A percentile compares a stretch with the other conserved stretches of the same genome.
phyloP scores from a whole-genome alignment of 495 filamentous ascomycete species.

The Bryoglossum gracile region DNA sequence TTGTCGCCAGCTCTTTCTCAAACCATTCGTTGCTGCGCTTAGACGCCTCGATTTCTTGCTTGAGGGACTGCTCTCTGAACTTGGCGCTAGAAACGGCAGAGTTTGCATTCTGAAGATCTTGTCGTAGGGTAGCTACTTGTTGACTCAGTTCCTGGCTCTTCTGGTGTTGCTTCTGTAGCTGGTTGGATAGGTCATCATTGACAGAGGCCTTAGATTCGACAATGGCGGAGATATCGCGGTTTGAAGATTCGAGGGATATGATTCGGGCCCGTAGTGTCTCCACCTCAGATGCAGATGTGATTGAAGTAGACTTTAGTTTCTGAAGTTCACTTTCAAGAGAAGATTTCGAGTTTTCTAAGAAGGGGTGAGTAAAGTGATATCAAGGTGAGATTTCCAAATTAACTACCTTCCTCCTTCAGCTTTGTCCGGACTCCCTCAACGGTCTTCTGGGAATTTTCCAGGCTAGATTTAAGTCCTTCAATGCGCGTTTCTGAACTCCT shows the following conservation, averaged over 20 bases:
- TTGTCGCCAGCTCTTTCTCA: slow-evolving; percentile 82
- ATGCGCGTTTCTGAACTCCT: slow-evolving; percentile 72
- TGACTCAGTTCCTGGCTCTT: slow-evolving; percentile 77
- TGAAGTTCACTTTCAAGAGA: slow-evolving; percentile 76
- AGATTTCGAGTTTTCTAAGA: slow-evolving; percentile 54
- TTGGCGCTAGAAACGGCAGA: slow-evolving; percentile 68
- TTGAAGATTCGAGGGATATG: slow-evolving; percentile 77
- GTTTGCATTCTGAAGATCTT: slow-evolving; percentile 71
- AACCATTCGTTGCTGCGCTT: slow-evolving; percentile 89
- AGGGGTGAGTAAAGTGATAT: slow-evolving; percentile 19
- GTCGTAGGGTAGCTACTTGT: slow-evolving; percentile 70
- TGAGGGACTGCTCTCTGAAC: slow-evolving; percentile 78
- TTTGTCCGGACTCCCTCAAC: slow-evolving; percentile 70
- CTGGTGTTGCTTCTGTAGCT: slow-evolving; percentile 79
- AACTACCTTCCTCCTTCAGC: slow-evolving; percentile 69
- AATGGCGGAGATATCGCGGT: slow-evolving; percentile 78
- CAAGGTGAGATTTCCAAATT: neutral
- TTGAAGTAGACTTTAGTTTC: slow-evolving; percentile 65
- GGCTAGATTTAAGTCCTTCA: slow-evolving; percentile 66
- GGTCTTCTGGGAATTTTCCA: slow-evolving; percentile 77
- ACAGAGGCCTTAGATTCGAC: slow-evolving; percentile 83
- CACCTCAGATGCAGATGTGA: slow-evolving; percentile 68
- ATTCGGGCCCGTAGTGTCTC: slow-evolving; percentile 72
- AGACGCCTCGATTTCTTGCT: slow-evolving; percentile 81
- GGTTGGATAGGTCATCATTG: slow-evolving; percentile 78